Evolutionary conservation across 192 early-diverging fungal species (phyloP).

Genomic region (Coemansia sp.): DNA sequence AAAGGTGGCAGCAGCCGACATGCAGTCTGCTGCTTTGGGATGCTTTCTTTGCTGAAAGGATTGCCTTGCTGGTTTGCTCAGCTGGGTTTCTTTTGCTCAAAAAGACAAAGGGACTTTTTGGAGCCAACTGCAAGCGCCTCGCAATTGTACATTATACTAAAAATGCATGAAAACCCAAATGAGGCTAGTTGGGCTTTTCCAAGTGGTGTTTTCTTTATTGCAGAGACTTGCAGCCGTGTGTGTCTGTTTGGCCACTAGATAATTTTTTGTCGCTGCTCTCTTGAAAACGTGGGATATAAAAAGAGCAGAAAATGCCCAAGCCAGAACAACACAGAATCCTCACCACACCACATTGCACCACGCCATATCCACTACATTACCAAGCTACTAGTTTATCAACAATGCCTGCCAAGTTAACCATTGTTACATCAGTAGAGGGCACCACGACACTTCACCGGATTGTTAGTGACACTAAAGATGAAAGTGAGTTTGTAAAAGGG

Average conservation of each 20-base stretch:
- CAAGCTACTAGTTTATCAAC: neutral
- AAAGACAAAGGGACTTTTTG: too few relatives aligned
- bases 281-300: neutral
- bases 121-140: too few relatives aligned
- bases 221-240: neutral
- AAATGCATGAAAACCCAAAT: neutral
- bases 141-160: neutral
- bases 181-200: neutral
- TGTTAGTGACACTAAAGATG: too few relatives aligned
- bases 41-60: too few relatives aligned
- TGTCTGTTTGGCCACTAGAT: neutral
- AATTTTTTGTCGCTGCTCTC: neutral
- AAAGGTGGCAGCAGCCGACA: too few relatives aligned
- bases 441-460: too few relatives aligned
- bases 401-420: neutral
- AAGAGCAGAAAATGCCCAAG: neutral
- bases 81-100: too few relatives aligned
- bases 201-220: neutral
- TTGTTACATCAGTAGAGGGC: too few relatives aligned
- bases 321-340: neutral
- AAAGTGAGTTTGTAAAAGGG: too few relatives aligned
- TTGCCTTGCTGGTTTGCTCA: too few relatives aligned
- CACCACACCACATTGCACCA: neutral
- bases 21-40: too few relatives aligned
- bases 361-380: neutral